Evolutionary conservation across 192 early-diverging fungal genomes (phyloP).

Genomic region (Linnemannia zychae): DNA sequence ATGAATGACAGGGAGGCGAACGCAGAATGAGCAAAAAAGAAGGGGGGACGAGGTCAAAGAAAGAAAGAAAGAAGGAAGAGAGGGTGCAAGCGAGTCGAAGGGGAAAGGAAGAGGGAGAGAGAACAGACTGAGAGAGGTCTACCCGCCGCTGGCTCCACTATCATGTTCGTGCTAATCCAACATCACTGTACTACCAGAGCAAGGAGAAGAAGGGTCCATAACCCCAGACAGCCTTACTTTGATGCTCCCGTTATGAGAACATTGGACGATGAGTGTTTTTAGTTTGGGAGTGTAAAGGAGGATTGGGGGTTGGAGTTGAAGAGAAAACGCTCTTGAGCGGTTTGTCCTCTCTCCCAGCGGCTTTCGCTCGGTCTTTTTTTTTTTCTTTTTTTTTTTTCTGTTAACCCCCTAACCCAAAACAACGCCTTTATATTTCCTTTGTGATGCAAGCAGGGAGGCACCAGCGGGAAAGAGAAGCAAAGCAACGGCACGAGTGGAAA

Average conservation of each 20-base stretch:
- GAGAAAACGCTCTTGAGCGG: not conserved
- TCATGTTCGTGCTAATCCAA: not conserved
- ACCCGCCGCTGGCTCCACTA: not conserved
- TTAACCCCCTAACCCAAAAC: slow-evolving; percentile 4
- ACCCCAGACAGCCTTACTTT: not conserved
- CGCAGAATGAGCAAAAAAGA: not conserved
- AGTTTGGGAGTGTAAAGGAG: not conserved
- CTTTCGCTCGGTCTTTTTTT: not conserved
- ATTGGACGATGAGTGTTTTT: not conserved
- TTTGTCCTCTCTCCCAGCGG: not conserved
- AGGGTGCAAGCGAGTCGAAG: not conserved
- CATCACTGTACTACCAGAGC: not conserved
- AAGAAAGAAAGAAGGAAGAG: not conserved
- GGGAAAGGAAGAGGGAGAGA: not conserved
- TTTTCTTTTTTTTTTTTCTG: not conserved
- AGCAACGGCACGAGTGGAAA: not conserved
- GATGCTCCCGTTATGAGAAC: not conserved
- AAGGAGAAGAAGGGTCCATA: not conserved
- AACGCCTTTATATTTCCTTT: not conserved
- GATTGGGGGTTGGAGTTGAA: not conserved
- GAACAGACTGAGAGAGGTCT: not conserved
- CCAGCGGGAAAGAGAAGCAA: not conserved
- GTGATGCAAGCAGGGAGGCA: not conserved
- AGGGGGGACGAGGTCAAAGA: not conserved
- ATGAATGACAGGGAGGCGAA: not conserved